Evolutionary conservation across 192 early-diverging fungal genomes (phyloP).

Genomic region (Gryganskiella cystojenkinii): DNA sequence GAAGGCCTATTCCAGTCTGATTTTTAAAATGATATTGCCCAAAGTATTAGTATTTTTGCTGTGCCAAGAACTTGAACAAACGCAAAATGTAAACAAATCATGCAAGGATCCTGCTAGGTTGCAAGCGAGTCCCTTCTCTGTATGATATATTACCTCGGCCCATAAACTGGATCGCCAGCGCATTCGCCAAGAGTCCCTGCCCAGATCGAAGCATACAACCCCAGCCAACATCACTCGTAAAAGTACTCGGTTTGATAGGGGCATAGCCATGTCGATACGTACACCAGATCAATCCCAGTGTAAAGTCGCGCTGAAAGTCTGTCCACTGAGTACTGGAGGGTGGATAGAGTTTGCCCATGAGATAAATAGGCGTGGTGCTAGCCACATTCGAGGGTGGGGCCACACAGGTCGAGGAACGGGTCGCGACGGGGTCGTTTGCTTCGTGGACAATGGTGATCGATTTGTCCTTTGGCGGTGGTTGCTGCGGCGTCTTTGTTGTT

Average conservation of each 20-base stretch:
- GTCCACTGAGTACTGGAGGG: constrained; percentile 46
- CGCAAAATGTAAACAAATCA: background rate
- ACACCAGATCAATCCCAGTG: constrained; percentile 83
- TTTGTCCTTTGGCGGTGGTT: background rate
- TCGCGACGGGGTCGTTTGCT: constrained; percentile 25
- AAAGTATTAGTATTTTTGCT: background rate
- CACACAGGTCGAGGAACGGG: constrained; percentile 21
- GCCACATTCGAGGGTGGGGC: constrained; percentile 19
- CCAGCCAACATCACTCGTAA: constrained; percentile 92
- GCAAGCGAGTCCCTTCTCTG: background rate
- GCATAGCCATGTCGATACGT: constrained; percentile 93
- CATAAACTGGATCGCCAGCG: constrained; percentile 78
- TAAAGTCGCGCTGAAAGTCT: constrained; percentile 84
- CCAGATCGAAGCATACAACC: constrained; percentile 98
- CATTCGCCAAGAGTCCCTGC: constrained; percentile 91
- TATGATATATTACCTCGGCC: constrained; percentile 68
- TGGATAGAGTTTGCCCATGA: constrained; percentile 45
- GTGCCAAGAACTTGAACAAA: no score
- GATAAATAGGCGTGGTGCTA: constrained; percentile 32
- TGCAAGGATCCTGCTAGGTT: background rate
- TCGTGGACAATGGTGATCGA: constrained; percentile 8
- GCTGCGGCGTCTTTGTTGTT: no score
- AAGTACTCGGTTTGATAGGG: constrained; percentile 78
- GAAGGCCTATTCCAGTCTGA: constrained; percentile 60
- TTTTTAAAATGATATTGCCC: background rate